Base-by-base conservation (phyloP, 139 green algal genomes). In the Chlamydomonas asymmetrica region DNA sequence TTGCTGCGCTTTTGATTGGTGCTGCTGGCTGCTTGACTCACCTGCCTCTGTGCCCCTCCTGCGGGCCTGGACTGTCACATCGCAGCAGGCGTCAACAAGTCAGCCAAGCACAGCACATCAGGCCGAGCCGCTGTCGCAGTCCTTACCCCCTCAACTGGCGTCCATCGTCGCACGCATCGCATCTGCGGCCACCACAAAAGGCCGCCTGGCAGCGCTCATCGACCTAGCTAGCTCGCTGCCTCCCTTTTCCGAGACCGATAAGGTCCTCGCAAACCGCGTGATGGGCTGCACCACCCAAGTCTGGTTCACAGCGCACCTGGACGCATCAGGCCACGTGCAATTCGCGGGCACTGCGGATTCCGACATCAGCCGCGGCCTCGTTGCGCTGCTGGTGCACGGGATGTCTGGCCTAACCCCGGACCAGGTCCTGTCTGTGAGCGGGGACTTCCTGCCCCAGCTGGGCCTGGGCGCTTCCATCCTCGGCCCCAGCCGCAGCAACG, bases 271-370 rank as follows among this genome's bases (percentile, higher is more conserved):
- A 23, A 96, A 97, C 71, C 84, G 94, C 20, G 93, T 98, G 20
- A 97, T 98, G 90, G 95, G 95, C 31, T 98, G 95, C 85, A 93
- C 94, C 4, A 77, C 93, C 5, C 87, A 94, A 73, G 93, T 95
- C 35, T 98, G 92, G 92, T 67, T 96, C 9, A 77, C 78, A n/a
- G 92, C 86, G 3, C 27, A 57, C 6, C 73, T 93, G 23, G 84
- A 90, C 31, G 38, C 56, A 0, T 39, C 75, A 1, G 91, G 85
- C 16, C 41, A 66, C 0, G 71, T 98, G 32, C 32, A 74, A 27
- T 81, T 97, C 34, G 35, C 31, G 3, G 93, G 74, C 0, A 88
- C 93, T 64, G 93, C 85, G 27, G 92, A 98, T 80, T 88, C 80
- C 29, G 88, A 92, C 49, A 41, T 98, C 7, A 93, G 88, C 5